Base-by-base conservation (phyloP, 768 basidiomycete species). In the Leucogyrophana mollusca region DNA sequence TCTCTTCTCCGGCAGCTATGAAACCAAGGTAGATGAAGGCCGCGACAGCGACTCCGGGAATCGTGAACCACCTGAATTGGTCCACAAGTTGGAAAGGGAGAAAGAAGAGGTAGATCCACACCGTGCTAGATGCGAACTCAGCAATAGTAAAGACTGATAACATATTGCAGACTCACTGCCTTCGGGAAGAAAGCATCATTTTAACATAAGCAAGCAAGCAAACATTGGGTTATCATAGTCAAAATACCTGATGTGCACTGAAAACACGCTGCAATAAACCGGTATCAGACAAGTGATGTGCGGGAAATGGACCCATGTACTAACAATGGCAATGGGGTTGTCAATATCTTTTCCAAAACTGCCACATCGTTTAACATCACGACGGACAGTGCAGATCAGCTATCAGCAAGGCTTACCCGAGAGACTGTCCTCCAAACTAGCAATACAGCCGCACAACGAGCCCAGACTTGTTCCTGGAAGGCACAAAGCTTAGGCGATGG, bases 21-120 rank as follows among this genome's bases (percentile, higher is more conserved):
- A 88, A 85, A 18, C 84, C 85, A n/a, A 88, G 74, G 62, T 85
- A 87, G 45, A 86, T 84, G 64, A 85, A 85, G 0, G 82, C 68
- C 2, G 85, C 83, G 34, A 87, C 73, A 13, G 72, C 71, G 4
- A 84, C 82, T 32, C 83, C 85, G 1, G 81, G 79, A 34, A 88
- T 80, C 4, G 83, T 76, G 57, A 79, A 77, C 72, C 83, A 87
- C 9, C 66, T 70, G 53, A 87, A 82, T 25, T 76, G 73, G 35
- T 68, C 68, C 41, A 83, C 76, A 6, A 87, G 72, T 61, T 90
- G 86, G 74, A 90, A 87, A 1, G 86, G 87, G 2, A 90, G 70
- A 62, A 85, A 82, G 70, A 88, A 85, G 2, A 87, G 74, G 61
- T 87, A 90, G 18, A 84, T 59, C 83, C 81, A 85, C 30, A 85